Base-by-base conservation (phyloP, 108 stramenopile species). In the Cylindrotheca fusiformis region DNA sequence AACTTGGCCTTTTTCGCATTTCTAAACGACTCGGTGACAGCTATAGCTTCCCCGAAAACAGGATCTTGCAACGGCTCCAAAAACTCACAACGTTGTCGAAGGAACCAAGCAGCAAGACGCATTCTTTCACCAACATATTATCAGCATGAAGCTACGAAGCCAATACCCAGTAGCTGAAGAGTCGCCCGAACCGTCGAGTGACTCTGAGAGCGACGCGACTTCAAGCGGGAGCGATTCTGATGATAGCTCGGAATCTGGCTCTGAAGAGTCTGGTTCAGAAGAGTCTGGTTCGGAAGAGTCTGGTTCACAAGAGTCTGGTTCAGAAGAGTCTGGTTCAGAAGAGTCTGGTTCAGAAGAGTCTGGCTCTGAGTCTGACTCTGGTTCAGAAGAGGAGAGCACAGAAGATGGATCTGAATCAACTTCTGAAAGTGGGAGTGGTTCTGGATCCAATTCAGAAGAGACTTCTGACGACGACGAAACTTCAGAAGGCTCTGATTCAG, bases 311-410 rank as follows among this genome's bases (percentile, higher is more conserved):
- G 65, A 55, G 10, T 10, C 14, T 2, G 63, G 23, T 18, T 41
- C 63, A 1, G 52, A 23, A 20, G 69, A 62, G 2, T n/a, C 24
- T 32, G 60, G 57, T 0, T 45, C 48, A 1, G 54, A 55, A 5
- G 52, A 54, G 26, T 5, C 17, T 29, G 26, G 45, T 29, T 60
- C 41, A 46, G 32, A 24, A 68, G 60, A 64, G 0, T 60, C 45
- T 48, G 60, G 60, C 46, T 47, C 60, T 48, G 47, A 33, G 31
- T 28, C 45, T 23, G 62, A 44, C 47, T 52, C 41, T 52, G 29
- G 41, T 23, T 8, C 41, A 19, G 59, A 52, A 8, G 53, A 63
- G 3, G 69, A 70, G 17, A 55, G 5, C 14, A 56, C 70, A 1
- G 69, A 63, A 2, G 54, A 63, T 21, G 62, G 20, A 12, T 36